Conservation (phyloP, 73 alveolate genomes). For the Tetrahymena elliotti region DNA sequence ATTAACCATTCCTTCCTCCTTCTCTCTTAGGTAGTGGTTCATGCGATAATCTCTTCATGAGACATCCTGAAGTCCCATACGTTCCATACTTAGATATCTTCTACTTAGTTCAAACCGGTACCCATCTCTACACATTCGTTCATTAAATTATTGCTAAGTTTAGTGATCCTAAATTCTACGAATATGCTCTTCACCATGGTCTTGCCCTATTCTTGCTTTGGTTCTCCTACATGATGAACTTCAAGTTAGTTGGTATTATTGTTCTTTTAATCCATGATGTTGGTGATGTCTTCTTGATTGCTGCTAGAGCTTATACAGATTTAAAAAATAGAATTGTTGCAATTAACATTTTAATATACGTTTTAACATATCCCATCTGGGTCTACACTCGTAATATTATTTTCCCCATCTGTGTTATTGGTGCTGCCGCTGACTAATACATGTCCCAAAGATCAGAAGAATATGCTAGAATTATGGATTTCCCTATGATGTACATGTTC, state of each 20-base stretch:
- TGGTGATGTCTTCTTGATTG: slow-evolving; percentile 7
- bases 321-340: not conserved
- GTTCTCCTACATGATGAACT: slow-evolving; percentile 24
- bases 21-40: not conserved
- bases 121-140: not conserved
- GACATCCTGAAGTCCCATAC: not conserved
- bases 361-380: slow-evolving; percentile 15
- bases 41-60: not conserved
- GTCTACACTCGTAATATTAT: slow-evolving; percentile 12
- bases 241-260: slow-evolving; percentile 2
- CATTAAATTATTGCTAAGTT: not conserved
- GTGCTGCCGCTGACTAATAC: slow-evolving; percentile 1
- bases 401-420: slow-evolving; percentile 4
- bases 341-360: not conserved
- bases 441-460: not conserved
- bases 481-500: not conserved
- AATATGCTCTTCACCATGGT: slow-evolving; percentile 26
- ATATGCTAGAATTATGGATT: slow-evolving; percentile 2
- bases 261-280: slow-evolving; percentile 21
- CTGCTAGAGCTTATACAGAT: slow-evolving; percentile 27
- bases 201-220: slow-evolving; percentile 20
- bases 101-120: not conserved
- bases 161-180: slow-evolving; percentile 24
- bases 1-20: not conserved
- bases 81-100: not conserved